Evolutionary conservation across 2,329 filamentous ascomycete genomes (phyloP).

Genomic region (Epichloe typhina): DNA sequence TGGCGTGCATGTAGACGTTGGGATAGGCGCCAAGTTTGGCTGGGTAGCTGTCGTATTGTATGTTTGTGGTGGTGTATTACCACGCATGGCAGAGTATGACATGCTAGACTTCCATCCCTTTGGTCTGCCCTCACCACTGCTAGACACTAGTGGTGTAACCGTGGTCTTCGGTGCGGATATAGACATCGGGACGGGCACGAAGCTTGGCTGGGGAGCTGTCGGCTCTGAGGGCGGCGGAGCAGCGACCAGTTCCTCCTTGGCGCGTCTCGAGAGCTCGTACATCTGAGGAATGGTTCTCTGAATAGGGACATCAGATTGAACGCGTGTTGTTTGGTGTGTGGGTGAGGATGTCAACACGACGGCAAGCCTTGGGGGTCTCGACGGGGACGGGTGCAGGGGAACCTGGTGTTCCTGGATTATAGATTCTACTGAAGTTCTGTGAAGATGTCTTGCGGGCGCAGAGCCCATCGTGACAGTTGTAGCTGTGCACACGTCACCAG

Average conservation of each 20-base stretch:
- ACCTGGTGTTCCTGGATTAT: neutral
- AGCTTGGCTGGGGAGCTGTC: neutral
- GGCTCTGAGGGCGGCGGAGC: neutral
- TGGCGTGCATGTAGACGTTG: neutral
- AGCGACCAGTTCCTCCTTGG: neutral
- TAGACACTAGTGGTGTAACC: neutral
- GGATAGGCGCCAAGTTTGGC: neutral
- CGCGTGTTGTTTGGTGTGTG: neutral
- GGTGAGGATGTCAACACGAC: neutral
- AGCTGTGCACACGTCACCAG: neutral
- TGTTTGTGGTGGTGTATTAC: neutral
- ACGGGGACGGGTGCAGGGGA: neutral
- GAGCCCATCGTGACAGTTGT: neutral
- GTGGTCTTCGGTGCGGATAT: neutral
- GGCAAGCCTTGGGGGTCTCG: neutral
- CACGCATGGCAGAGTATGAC: slow-evolving; percentile 15
- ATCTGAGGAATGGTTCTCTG: neutral
- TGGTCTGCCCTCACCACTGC: slow-evolving; percentile 29
- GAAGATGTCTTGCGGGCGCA: neutral
- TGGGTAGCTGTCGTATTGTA: neutral
- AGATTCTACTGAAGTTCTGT: neutral
- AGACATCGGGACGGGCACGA: neutral
- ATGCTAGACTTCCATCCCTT: slow-evolving; percentile 28
- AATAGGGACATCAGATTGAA: neutral
- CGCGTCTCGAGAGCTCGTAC: neutral